phyloP scores from a whole-genome alignment of 192 early-diverging fungal species.

The Spizellomyces sp. region DNA sequence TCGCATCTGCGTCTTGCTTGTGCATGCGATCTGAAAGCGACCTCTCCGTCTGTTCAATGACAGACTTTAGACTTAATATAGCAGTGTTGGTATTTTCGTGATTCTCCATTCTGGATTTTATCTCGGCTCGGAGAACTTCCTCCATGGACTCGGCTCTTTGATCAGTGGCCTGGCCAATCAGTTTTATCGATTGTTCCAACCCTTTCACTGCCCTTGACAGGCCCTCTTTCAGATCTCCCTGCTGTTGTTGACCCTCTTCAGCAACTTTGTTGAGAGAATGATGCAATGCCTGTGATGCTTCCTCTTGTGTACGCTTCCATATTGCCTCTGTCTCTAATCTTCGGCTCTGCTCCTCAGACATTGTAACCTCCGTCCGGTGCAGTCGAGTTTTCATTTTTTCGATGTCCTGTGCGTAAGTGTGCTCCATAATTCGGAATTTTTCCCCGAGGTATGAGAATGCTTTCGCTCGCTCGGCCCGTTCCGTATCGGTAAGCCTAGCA shows the following conservation, averaged over 20 bases:
- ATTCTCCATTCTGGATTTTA: constrained; percentile 39
- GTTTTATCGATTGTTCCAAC: constrained; percentile 37
- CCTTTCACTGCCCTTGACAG: constrained; percentile 30
- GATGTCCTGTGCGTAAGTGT: background rate
- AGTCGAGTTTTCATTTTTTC: background rate
- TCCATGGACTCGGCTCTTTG: constrained; percentile 34
- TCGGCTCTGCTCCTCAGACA: background rate
- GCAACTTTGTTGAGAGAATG: constrained; percentile 24
- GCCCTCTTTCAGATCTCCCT: constrained; percentile 24
- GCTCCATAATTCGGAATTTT: constrained; percentile 29
- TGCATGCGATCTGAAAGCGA: constrained; percentile 23
- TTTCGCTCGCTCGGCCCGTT: constrained; percentile 38
- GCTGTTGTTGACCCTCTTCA: constrained; percentile 28
- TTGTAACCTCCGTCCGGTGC: background rate
- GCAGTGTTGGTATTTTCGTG: background rate
- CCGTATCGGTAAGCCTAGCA: constrained; percentile 25
- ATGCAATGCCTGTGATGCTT: constrained; percentile 6
- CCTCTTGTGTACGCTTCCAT: background rate
- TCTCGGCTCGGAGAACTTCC: constrained; percentile 48
- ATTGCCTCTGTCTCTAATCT: background rate
- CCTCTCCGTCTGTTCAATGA: constrained; percentile 4
- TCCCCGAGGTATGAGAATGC: constrained; percentile 12
- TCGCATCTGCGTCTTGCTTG: constrained; percentile 27
- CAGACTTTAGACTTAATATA: background rate
- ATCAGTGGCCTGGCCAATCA: constrained; percentile 33